Conservation (phyloP, 2,329 filamentous ascomycete genomes). For the Colletotrichum aenigma region DNA sequence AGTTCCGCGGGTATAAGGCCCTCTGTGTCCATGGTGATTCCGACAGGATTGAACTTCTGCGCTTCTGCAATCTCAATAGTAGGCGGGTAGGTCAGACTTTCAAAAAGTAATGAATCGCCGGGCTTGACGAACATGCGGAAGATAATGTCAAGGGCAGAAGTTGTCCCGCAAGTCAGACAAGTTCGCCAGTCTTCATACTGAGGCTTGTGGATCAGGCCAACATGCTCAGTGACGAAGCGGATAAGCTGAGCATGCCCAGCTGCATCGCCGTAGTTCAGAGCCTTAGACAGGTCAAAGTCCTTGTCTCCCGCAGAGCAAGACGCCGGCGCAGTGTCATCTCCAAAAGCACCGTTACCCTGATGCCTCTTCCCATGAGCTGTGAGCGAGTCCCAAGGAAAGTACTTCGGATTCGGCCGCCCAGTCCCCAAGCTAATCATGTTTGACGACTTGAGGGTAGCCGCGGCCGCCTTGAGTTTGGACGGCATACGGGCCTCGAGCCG, state of each 20-base stretch:
- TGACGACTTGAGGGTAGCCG: background rate
- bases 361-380: background rate
- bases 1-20: background rate
- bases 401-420: background rate
- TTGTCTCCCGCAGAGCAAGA: background rate
- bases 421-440: background rate
- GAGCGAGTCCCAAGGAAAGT: background rate
- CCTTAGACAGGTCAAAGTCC: background rate
- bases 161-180: background rate
- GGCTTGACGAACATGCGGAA: background rate
- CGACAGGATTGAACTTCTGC: background rate
- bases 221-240: background rate
- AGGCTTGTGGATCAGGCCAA: background rate
- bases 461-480: background rate
- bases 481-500: background rate
- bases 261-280: background rate
- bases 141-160: background rate
- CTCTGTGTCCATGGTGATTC: background rate
- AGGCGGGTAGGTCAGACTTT: background rate
- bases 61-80: background rate
- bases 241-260: background rate
- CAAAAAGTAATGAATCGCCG: background rate
- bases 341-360: background rate
- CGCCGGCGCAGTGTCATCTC: rapidly evolving
- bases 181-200: background rate